Conservation (phyloP, 495 filamentous ascomycete species). For the Bathelium albidoporum region DNA sequence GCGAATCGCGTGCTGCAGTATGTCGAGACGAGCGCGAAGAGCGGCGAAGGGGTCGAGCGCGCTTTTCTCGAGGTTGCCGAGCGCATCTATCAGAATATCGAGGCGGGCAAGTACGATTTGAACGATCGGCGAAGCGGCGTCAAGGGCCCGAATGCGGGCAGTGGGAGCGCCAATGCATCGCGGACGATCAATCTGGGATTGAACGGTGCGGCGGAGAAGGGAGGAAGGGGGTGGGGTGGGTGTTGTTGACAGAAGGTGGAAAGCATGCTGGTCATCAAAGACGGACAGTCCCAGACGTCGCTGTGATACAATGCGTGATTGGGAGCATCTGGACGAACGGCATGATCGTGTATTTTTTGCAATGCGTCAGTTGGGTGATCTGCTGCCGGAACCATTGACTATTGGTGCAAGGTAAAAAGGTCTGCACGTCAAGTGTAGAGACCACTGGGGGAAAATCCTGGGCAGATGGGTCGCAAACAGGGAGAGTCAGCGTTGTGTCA, state of each 20-base stretch:
- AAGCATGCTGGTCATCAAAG: too few species aligned
- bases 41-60: conserved; percentile 80
- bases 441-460: too few species aligned
- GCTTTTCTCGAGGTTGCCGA: conserved; percentile 90
- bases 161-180: conserved; percentile 37
- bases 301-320: too few species aligned
- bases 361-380: too few species aligned
- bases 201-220: conserved; percentile 42
- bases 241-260: conserved; percentile 39
- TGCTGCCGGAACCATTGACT: background rate
- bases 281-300: too few species aligned
- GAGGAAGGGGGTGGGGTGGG: conserved; percentile 34
- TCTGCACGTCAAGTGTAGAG: too few species aligned
- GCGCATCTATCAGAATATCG: conserved; percentile 89
- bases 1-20: conserved; percentile 75
- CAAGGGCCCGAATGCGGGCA: conserved; percentile 53
- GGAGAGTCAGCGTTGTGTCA: background rate
- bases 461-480: too few species aligned
- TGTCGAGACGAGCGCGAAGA: conserved; percentile 94
- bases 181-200: conserved; percentile 48
- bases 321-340: too few species aligned
- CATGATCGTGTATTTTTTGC: too few species aligned
- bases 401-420: background rate
- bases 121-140: conserved; percentile 92
- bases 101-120: conserved; percentile 83